phyloP scores from a whole-genome alignment of 163 green algal species.

The Scenedesmus sp. region DNA sequence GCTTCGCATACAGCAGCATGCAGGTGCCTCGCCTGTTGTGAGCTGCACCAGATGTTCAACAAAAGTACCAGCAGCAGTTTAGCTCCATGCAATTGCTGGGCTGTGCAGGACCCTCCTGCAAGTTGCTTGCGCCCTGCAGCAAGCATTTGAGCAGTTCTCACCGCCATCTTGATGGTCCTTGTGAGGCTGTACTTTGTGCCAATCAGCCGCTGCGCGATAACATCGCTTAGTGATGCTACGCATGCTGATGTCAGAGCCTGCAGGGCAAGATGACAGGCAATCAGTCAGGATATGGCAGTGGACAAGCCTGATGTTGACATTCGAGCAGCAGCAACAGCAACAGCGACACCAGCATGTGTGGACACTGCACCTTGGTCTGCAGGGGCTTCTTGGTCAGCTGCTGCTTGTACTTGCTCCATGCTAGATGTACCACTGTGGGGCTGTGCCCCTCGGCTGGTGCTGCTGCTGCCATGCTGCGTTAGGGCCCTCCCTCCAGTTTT shows the following conservation, averaged over 20 bases:
- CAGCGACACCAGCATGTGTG: not conserved
- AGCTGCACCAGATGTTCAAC: not conserved
- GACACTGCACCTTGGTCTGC: constrained; percentile 24
- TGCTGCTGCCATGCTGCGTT: constrained; percentile 26
- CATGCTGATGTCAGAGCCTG: constrained; percentile 49
- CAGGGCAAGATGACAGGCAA: not conserved
- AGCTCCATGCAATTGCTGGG: not conserved
- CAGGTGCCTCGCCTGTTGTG: not conserved
- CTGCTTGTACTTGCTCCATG: constrained; percentile 43
- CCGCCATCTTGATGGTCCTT: constrained; percentile 52
- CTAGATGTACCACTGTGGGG: constrained; percentile 21
- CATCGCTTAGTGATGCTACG: constrained; percentile 43
- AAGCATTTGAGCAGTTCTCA: not conserved
- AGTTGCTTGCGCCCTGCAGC: too few relatives aligned
- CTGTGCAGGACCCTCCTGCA: not conserved
- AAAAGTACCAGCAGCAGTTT: not conserved
- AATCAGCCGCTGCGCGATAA: constrained; percentile 47
- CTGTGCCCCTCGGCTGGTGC: not conserved
- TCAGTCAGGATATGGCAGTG: not conserved
- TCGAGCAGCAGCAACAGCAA: not conserved
- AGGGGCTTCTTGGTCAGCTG: constrained; percentile 26
- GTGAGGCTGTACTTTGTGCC: constrained; percentile 36
- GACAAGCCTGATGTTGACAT: not conserved
- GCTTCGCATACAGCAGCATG: not conserved
- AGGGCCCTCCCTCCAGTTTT: not conserved